phyloP scores from a whole-genome alignment of 495 filamentous ascomycete species.

The Elaphomyces granulatus region DNA sequence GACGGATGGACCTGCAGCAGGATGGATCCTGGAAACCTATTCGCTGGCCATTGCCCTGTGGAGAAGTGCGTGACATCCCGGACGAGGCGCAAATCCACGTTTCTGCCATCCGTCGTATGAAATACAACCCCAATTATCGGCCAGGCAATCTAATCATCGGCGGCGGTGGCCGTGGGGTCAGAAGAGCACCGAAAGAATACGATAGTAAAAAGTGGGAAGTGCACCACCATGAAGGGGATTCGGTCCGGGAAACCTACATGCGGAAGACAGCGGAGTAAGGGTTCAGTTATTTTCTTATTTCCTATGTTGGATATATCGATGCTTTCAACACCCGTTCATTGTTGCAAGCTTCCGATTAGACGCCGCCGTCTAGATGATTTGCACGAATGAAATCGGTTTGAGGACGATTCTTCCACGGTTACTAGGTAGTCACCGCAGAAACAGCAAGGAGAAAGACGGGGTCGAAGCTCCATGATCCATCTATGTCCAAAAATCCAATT shows the following conservation, averaged over 20 bases:
- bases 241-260: constrained; percentile 48
- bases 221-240: constrained; percentile 45
- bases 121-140: constrained; percentile 46
- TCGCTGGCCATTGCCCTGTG: constrained; percentile 62
- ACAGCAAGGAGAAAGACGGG: no score
- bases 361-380: no score
- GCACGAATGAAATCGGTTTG: no score
- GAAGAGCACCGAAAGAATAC: constrained; percentile 40
- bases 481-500: no score
- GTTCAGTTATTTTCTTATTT: no score
- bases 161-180: constrained; percentile 59
- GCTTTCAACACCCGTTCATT: no score
- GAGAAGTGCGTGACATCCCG: constrained; percentile 72
- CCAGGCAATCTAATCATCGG: constrained; percentile 74
- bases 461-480: no score
- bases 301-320: no score
- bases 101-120: constrained; percentile 60
- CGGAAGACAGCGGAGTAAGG: constrained; percentile 20
- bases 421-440: no score
- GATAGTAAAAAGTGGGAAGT: constrained; percentile 68
- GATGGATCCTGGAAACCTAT: constrained; percentile 76
- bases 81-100: constrained; percentile 54
- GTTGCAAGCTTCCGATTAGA: no score
- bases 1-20: constrained; percentile 60
- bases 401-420: no score